Percentiles rank a stretch among this genome's conserved stretches.
Conservation (phyloP, 2,329 filamentous ascomycete species). For the Teratosphaeria destructans region DNA sequence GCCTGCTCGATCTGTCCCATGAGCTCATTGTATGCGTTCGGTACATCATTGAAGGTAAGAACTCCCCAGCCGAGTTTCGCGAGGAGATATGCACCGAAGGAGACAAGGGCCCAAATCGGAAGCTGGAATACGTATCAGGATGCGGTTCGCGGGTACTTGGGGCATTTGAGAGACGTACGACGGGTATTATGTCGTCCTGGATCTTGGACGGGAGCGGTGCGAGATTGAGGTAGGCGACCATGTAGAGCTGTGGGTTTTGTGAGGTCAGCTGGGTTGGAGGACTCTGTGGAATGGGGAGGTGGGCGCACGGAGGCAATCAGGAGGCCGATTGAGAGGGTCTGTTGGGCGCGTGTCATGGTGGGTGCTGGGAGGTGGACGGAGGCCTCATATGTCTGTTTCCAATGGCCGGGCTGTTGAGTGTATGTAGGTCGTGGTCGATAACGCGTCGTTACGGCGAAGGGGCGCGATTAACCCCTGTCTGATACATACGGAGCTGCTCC, state of each 20-base stretch:
- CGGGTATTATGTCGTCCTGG: constrained; percentile 76
- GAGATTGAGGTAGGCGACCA: constrained; percentile 73
- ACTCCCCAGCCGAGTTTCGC: constrained; percentile 87
- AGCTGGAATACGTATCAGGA: constrained; percentile 48
- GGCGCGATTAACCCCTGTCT: background rate
- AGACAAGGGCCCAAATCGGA: constrained; percentile 84
- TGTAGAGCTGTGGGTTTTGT: constrained; percentile 58
- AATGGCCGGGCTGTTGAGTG: background rate
- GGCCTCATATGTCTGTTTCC: background rate
- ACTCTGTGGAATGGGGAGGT: constrained; percentile 3
- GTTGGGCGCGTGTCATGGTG: constrained; percentile 85
- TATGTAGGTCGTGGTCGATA: background rate
- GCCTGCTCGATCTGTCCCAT: constrained; percentile 74
- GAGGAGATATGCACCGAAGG: constrained; percentile 84
- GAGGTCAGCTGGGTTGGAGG: background rate
- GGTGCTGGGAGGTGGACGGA: constrained; percentile 8
- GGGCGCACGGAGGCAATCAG: constrained; percentile 71
- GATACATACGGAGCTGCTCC: background rate
- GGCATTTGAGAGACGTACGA: constrained; percentile 51
- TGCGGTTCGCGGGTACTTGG: background rate
- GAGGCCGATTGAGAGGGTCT: constrained; percentile 80
- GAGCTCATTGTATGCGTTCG: constrained; percentile 78
- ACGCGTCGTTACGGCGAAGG: background rate
- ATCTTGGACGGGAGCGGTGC: constrained; percentile 68
- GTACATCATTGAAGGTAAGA: constrained; percentile 92